Evolutionary conservation across 2,329 filamentous ascomycete genomes (phyloP).

Genomic region (Sordariomycetes sp.): DNA sequence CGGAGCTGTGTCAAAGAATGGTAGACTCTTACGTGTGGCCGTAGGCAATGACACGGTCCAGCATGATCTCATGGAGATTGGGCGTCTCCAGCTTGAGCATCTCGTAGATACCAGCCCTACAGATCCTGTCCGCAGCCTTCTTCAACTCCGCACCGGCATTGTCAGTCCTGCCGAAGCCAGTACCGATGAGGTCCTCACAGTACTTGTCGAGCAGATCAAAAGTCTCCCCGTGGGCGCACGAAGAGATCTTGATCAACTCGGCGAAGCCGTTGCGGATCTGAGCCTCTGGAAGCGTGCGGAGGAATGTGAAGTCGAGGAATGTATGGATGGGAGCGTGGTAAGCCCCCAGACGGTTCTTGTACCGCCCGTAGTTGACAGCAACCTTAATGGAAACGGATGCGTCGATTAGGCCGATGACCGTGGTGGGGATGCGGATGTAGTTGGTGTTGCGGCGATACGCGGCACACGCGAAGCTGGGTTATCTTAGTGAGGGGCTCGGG

Average conservation of each 20-base stretch:
- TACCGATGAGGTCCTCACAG: conserved; percentile 58
- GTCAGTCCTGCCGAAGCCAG: conserved; percentile 54
- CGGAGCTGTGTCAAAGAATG: neutral
- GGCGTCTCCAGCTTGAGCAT: conserved; percentile 68
- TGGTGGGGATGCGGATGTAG: conserved; percentile 66
- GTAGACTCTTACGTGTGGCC: conserved; percentile 50
- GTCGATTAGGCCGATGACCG: conserved; percentile 67
- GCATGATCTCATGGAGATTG: conserved; percentile 63
- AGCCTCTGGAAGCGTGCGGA: conserved; percentile 56
- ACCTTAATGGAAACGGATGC: conserved; percentile 70
- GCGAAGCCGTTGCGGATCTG: conserved; percentile 68
- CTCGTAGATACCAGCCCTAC: conserved; percentile 59
- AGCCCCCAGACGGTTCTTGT: conserved; percentile 66
- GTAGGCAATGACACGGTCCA: conserved; percentile 65
- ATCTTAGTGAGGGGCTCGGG: neutral
- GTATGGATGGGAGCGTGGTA: conserved; percentile 66
- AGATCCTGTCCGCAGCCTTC: conserved; percentile 56
- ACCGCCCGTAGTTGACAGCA: conserved; percentile 68
- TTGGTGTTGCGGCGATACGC: conserved; percentile 65
- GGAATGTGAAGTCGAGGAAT: conserved; percentile 65
- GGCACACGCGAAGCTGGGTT: conserved; percentile 55
- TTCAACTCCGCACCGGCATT: conserved; percentile 45
- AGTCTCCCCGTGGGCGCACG: conserved; percentile 56
- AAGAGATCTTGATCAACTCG: conserved; percentile 68
- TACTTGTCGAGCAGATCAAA: conserved; percentile 61